phyloP scores from a whole-genome alignment of 2,329 filamentous ascomycete species.

The Scedosporium dehoogii region DNA sequence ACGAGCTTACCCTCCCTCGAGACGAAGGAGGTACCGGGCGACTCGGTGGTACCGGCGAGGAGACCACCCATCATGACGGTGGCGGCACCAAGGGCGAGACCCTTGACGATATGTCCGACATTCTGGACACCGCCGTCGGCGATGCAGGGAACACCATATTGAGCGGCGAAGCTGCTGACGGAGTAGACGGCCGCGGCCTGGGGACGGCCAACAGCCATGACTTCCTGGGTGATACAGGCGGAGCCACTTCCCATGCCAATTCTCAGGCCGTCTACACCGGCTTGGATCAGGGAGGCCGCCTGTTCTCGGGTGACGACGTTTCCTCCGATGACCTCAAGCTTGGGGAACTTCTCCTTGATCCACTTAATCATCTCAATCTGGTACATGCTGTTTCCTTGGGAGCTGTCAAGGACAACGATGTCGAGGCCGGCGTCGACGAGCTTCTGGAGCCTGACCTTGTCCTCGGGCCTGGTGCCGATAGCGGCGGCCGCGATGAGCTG shows the following conservation, averaged over 20 bases:
- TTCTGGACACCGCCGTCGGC: constrained; percentile 98
- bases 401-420: constrained; percentile 90
- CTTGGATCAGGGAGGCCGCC: constrained; percentile 82
- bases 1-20: constrained; percentile 95
- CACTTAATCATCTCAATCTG: constrained; percentile 98
- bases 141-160: constrained; percentile 95
- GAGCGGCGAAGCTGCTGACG: constrained; percentile 79
- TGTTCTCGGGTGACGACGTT: constrained; percentile 98
- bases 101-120: constrained; percentile 98
- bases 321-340: constrained; percentile 89
- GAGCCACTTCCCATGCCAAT: constrained; percentile 99
- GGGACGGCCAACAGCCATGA: constrained; percentile 96
- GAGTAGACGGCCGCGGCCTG: constrained; percentile 90
- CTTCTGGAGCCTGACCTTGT: constrained; percentile 76
- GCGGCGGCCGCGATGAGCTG: constrained; percentile 93
- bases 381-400: constrained; percentile 97
- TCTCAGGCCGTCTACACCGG: constrained; percentile 89
- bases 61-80: constrained; percentile 99
- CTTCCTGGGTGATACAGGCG: constrained; percentile 98
- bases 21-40: constrained; percentile 92
- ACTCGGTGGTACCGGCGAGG: constrained; percentile 93
- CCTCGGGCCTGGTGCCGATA: constrained; percentile 89
- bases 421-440: constrained; percentile 93
- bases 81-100: constrained; percentile 83
- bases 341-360: constrained; percentile 78